Evolutionary conservation across 2,329 filamentous ascomycete genomes (phyloP).

Genomic region (Penicillium decumbens): DNA sequence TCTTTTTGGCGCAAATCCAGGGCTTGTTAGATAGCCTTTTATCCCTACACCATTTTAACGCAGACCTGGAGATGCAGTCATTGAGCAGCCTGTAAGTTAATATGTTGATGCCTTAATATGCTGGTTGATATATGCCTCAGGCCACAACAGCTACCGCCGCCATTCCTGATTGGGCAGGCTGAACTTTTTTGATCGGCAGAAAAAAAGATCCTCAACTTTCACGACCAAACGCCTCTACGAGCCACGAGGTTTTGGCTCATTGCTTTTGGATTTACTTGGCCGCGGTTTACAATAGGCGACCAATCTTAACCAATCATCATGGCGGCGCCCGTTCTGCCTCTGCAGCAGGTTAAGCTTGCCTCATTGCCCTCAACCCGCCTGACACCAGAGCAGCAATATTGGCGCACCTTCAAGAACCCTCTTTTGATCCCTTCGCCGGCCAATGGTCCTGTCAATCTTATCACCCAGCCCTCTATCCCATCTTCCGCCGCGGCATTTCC

Average conservation of each 20-base stretch:
- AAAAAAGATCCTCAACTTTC: conserved; percentile 25
- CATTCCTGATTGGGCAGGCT: conserved; percentile 20
- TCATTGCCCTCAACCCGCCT: conserved; percentile 69
- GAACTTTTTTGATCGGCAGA: conserved; percentile 28
- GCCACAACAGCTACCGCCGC: conserved; percentile 18
- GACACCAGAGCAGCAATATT: conserved; percentile 92
- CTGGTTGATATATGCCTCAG: conserved; percentile 12
- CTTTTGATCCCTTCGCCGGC: conserved; percentile 86
- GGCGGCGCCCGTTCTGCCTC: conserved; percentile 78
- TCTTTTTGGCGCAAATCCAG: too few species aligned
- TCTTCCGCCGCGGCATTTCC: conserved; percentile 40
- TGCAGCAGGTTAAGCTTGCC: conserved; percentile 77
- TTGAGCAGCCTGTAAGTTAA: not conserved
- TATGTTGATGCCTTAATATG: not conserved
- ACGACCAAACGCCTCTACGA: conserved; percentile 8
- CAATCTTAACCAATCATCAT: conserved; percentile 46
- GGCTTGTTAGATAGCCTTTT: too few species aligned
- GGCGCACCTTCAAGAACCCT: conserved; percentile 90
- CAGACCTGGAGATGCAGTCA: too few species aligned
- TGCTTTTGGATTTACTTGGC: not conserved
- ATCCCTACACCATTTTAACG: too few species aligned
- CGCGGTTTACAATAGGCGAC: not conserved
- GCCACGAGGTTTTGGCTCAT: conserved; percentile 5
- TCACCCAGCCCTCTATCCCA: conserved; percentile 63
- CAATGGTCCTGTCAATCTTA: conserved; percentile 83